phyloP scores from a whole-genome alignment of 148 eudicot genomes.

The Silene conica region DNA sequence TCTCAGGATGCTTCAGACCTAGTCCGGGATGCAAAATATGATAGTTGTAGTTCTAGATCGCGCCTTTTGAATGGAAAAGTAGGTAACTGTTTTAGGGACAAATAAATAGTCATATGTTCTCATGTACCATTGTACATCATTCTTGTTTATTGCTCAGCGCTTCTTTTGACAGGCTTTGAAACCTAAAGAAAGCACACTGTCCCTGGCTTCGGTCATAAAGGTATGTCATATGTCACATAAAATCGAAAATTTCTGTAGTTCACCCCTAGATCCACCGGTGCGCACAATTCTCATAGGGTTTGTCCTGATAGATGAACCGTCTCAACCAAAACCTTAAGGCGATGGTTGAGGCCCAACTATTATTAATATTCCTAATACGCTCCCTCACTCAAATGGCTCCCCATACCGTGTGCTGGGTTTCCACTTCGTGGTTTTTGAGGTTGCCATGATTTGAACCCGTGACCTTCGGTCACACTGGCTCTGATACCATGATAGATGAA shows the following conservation, averaged over 20 bases:
- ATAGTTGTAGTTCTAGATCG: conserved; percentile 29
- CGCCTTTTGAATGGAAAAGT: conserved; percentile 49
- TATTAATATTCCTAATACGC: too few species aligned
- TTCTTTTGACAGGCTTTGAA: conserved; percentile 39
- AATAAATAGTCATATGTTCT: not conserved
- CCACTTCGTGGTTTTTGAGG: too few species aligned
- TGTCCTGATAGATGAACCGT: too few species aligned
- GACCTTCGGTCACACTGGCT: too few species aligned
- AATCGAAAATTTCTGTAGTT: too few species aligned
- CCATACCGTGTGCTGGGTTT: too few species aligned
- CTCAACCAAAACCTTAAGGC: too few species aligned
- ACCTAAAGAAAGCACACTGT: conserved; percentile 35
- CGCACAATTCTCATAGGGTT: not conserved
- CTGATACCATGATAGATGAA: too few species aligned
- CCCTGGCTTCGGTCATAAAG: conserved; percentile 34
- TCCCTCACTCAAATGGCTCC: too few species aligned
- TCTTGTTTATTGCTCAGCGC: conserved; percentile 2
- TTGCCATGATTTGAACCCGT: too few species aligned
- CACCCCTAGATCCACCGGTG: too few species aligned
- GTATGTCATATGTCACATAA: conserved; percentile 17
- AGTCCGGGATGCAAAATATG: conserved; percentile 27
- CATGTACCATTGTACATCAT: not conserved
- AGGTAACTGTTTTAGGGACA: conserved; percentile 17
- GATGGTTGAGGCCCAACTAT: too few species aligned
- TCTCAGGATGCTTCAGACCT: conserved; percentile 35